phyloP scores from a whole-genome alignment of 495 filamentous ascomycete genomes.

The Amniculicola lignicola region DNA sequence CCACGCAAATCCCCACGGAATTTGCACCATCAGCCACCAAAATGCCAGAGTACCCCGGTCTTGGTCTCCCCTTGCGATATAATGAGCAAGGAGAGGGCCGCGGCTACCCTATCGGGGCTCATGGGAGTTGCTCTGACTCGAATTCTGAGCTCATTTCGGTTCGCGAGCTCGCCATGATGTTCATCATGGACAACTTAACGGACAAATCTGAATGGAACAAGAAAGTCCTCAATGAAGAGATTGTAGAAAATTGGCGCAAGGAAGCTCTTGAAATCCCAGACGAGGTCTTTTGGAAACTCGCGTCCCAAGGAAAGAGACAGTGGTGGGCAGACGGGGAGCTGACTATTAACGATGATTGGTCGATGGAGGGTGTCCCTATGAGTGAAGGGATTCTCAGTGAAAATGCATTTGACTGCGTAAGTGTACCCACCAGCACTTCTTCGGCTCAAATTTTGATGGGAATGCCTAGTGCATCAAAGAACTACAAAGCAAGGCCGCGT shows the following conservation, averaged over 20 bases:
- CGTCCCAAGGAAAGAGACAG: conserved; percentile 13
- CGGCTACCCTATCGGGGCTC: conserved; percentile 20
- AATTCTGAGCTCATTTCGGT: conserved; percentile 11
- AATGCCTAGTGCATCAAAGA: conserved; percentile 16
- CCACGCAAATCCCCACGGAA: too few species aligned
- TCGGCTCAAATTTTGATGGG: background rate
- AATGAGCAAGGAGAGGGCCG: background rate
- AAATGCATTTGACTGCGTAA: conserved; percentile 18
- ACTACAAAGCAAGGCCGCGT: conserved; percentile 17
- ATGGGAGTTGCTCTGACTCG: conserved; percentile 10
- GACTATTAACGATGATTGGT: background rate
- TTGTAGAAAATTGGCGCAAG: conserved; percentile 43
- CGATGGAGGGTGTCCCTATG: background rate
- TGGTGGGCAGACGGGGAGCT: conserved; percentile 7
- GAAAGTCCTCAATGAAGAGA: conserved; percentile 53
- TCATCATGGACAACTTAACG: conserved; percentile 45
- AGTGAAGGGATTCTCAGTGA: conserved; percentile 12
- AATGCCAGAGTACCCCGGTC: conserved; percentile 2
- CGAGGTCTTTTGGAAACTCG: conserved; percentile 7
- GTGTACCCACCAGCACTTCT: background rate
- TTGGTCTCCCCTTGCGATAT: conserved; percentile 5
- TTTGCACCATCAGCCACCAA: background rate
- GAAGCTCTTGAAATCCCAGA: conserved; percentile 36
- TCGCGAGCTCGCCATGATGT: conserved; percentile 18
- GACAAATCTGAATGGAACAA: conserved; percentile 53